A percentile compares a stretch with the other conserved stretches of the same genome.
phyloP scores from a whole-genome alignment of 1,284 basidiomycete genomes.

The Inonotus obliquus region DNA sequence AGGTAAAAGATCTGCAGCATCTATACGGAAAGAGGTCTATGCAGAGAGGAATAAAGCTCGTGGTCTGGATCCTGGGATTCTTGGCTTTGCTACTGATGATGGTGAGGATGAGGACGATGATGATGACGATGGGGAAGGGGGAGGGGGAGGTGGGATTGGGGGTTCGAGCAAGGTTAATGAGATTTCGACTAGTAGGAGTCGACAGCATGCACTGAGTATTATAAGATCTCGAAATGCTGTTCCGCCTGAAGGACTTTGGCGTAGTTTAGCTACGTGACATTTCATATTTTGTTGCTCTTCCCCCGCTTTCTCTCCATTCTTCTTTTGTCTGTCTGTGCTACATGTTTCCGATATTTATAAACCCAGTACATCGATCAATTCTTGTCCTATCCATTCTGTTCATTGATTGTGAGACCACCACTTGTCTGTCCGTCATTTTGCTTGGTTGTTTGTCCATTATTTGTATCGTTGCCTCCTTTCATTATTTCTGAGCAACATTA shows the following conservation, averaged over 20 bases:
- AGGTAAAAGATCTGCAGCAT: slow-evolving; percentile 37
- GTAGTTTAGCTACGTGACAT: slow-evolving; percentile 37
- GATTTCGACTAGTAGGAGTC: slow-evolving; percentile 37
- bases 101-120: slow-evolving; percentile 33
- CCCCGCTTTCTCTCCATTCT: background rate
- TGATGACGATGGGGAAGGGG: slow-evolving; percentile 11
- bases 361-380: background rate
- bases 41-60: slow-evolving; percentile 61
- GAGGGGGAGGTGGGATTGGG: slow-evolving; percentile 30
- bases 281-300: background rate
- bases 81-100: slow-evolving; percentile 54
- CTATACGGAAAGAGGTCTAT: slow-evolving; percentile 55
- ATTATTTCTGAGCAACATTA: no score
- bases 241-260: slow-evolving; percentile 71
- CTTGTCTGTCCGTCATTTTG: no score
- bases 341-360: background rate
- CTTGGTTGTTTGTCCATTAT: no score
- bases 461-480: no score
- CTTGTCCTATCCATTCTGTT: background rate
- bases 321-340: background rate
- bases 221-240: slow-evolving; percentile 55
- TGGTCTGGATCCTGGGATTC: slow-evolving; percentile 59
- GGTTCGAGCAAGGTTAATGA: slow-evolving; percentile 29
- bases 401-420: no score
- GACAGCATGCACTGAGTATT: slow-evolving; percentile 59